These are phyloP conservation scores for Andrographis paniculata DNA, from an alignment of 305 asterid species.

Conservation along the genomic window DNA sequence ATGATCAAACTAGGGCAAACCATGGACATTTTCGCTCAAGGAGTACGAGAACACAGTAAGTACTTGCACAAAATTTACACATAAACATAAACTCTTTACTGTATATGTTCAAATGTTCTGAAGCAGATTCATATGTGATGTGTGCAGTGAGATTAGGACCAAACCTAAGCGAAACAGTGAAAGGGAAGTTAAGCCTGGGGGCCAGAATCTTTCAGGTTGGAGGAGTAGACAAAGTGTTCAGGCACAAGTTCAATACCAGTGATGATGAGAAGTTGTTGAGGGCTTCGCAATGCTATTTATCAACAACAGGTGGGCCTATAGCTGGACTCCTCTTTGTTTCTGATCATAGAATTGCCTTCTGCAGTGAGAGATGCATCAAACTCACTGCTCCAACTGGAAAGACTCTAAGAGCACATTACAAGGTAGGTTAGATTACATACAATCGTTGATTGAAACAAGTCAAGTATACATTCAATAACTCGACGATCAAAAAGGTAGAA, in stretches of 20 bases:
- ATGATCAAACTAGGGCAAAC: constrained; percentile 25
- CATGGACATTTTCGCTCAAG: constrained; percentile 20
- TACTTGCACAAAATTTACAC: not conserved
- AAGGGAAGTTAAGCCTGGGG: constrained; percentile 25
- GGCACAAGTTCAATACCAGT: constrained; percentile 17
- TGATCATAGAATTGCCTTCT: not conserved
- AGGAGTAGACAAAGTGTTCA: constrained; percentile 21
- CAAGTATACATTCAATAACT: not conserved
- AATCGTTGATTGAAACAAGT: not conserved
- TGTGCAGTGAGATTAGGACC: constrained; percentile 25
- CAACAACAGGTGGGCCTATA: not conserved
- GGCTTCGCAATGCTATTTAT: constrained; percentile 2
- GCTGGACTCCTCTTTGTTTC: constrained; percentile 3
- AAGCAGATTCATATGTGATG: constrained; percentile 24
- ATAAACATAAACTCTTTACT: not conserved
- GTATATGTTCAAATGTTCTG: constrained; percentile 12
- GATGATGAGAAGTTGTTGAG: not conserved
- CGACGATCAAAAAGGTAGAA: not conserved
- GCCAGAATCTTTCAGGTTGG: constrained; percentile 14
- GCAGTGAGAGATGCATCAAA: constrained; percentile 3
- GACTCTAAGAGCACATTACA: constrained; percentile 19
- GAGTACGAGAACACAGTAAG: constrained; percentile 27
- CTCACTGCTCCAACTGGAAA: constrained; percentile 12
- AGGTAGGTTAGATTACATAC: constrained; percentile 6
- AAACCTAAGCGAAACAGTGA: constrained; percentile 23